These are phyloP conservation scores for Amanita pallidorosea DNA, from an alignment of 768 basidiomycete species.

Conservation along the genomic window DNA sequence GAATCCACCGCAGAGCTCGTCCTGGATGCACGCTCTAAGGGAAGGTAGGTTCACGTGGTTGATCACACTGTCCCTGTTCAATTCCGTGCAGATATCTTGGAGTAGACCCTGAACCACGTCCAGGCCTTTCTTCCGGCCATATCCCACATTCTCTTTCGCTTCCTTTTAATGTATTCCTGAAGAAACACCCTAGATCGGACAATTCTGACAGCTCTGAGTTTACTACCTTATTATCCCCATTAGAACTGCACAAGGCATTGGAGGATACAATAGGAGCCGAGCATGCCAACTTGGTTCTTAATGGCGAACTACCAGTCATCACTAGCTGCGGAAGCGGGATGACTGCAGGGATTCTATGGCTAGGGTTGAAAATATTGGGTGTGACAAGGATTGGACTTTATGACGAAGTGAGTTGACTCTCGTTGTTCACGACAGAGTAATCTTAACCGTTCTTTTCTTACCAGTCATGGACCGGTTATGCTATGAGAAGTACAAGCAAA, in stretches of 20 bases:
- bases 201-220: slow-evolving; percentile 36
- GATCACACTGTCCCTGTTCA: neutral
- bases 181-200: slow-evolving; percentile 26
- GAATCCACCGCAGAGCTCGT: slow-evolving; percentile 52
- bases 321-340: slow-evolving; percentile 93
- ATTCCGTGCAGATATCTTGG: slow-evolving; percentile 58
- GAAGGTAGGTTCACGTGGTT: slow-evolving; percentile 39
- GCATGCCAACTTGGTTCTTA: slow-evolving; percentile 42
- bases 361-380: slow-evolving; percentile 72
- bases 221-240: slow-evolving; percentile 46
- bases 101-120: slow-evolving; percentile 78
- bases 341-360: slow-evolving; percentile 94
- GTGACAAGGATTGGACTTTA: slow-evolving; percentile 63
- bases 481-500: slow-evolving; percentile 58
- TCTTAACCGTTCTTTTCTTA: neutral
- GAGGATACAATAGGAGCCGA: slow-evolving; percentile 52
- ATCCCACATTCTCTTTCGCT: slow-evolving; percentile 81
- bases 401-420: slow-evolving; percentile 65
- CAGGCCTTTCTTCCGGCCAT: slow-evolving; percentile 83
- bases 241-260: slow-evolving; percentile 51
- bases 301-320: slow-evolving; percentile 51
- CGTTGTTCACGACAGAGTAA: slow-evolving; percentile 7
- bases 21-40: slow-evolving; percentile 80
- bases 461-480: slow-evolving; percentile 95
- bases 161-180: slow-evolving; percentile 71